These are phyloP conservation scores for Aspergillus aculeatinus DNA, from an alignment of 2,329 filamentous ascomycete genomes.

Conservation along the genomic window DNA sequence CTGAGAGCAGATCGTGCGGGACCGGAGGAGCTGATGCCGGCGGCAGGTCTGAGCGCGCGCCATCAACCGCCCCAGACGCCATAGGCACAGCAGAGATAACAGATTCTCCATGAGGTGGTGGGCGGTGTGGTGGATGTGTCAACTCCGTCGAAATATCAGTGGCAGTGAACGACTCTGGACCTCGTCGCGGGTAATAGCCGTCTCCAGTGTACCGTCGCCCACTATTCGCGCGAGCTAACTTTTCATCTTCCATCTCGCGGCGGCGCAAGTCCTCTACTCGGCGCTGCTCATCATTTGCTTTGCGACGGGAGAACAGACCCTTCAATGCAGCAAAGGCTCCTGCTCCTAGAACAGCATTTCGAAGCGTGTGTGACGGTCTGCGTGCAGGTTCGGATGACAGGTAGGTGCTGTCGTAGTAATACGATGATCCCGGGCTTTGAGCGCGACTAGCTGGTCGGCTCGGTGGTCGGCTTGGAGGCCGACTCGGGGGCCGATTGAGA, in stretches of 20 bases:
- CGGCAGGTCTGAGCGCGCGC: conserved; percentile 36
- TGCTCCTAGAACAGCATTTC: conserved; percentile 63
- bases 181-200: conserved; percentile 45
- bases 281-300: conserved; percentile 57
- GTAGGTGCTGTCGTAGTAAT: conserved; percentile 43
- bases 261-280: conserved; percentile 57
- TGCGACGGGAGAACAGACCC: conserved; percentile 62
- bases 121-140: conserved; percentile 29
- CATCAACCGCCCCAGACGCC: conserved; percentile 32
- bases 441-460: conserved; percentile 32
- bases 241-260: conserved; percentile 54
- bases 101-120: conserved; percentile 35
- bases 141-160: conserved; percentile 41
- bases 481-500: conserved; percentile 35
- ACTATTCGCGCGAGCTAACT: conserved; percentile 53
- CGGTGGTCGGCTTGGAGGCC: conserved; percentile 34
- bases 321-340: conserved; percentile 62
- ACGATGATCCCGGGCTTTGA: conserved; percentile 37
- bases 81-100: conserved; percentile 32
- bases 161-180: conserved; percentile 34
- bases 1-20: conserved; percentile 40
- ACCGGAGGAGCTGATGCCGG: conserved; percentile 36
- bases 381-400: conserved; percentile 31
- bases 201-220: conserved; percentile 70
- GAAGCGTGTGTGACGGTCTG: conserved; percentile 52